Evolutionary conservation across 805 yeast genomes (phyloP).

Genomic region (Scheffersomyces lignosus): DNA sequence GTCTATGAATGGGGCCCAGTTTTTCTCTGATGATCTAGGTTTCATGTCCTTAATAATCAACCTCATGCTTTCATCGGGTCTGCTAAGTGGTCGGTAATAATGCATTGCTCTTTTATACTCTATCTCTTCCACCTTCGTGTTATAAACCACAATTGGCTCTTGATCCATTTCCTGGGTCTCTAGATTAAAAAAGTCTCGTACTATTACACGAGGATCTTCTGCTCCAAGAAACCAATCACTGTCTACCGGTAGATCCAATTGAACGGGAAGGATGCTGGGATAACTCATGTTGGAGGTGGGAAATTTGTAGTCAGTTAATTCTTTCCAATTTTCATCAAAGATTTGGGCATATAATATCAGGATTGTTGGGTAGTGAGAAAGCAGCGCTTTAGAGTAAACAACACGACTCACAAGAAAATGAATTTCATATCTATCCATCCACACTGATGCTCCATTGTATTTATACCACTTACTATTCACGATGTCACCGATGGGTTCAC

Average conservation of each 20-base stretch:
- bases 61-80: conserved; percentile 1
- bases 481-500: conserved; percentile 10
- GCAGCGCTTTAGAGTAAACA: conserved; percentile 2
- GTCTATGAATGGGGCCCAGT: conserved; percentile 11
- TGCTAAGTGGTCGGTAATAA: conserved; percentile 17
- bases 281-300: background rate
- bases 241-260: background rate
- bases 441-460: conserved; percentile 10
- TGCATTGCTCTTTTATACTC: conserved; percentile 18
- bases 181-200: conserved; percentile 7
- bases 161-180: conserved; percentile 10
- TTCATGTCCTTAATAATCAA: background rate
- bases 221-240: conserved; percentile 9
- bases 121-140: conserved; percentile 11
- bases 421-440: conserved; percentile 8
- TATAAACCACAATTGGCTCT: conserved; percentile 23
- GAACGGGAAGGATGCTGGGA: background rate
- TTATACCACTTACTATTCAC: conserved; percentile 11
- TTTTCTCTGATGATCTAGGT: conserved; percentile 6
- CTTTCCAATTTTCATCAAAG: conserved; percentile 21
- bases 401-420: conserved; percentile 8
- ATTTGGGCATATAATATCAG: conserved; percentile 18
- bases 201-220: conserved; percentile 18
- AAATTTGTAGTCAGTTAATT: conserved; percentile 9
- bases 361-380: conserved; percentile 7